Evolutionary conservation across 441 rosid genomes (phyloP), one percentile per base, ranked within the genome.

Genomic region (Aquilaria agallochum): DNA sequence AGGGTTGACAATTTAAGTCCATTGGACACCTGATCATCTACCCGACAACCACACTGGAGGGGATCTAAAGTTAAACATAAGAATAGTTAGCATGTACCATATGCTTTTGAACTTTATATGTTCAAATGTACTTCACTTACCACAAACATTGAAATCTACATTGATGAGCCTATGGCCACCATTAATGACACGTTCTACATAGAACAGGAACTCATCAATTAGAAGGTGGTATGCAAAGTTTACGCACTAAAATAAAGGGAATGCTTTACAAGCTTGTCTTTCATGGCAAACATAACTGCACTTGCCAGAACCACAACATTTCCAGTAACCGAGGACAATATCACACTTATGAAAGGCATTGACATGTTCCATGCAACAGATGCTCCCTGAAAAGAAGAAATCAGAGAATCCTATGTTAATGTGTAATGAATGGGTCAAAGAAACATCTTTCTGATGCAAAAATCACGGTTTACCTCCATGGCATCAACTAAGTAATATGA

Each of bases 291-390:
- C 86, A 90, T 83, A 62, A 90, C 72, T 31, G 95, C 95, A 27
- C 97, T 83, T 36, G 97, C 95, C 69, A 88, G 95, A 67, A 84
- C 97, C 3, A 93, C 97, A 31, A 94, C 97, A 50, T 90, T 90
- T 54, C 97, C 95, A 6, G 84, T 95, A 50, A 90, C 84, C 36
- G 95, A 93, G 59, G 86, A 91, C 69, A 90, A 68, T 49, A 88
- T 81, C 15, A 78, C 88, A 68, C 95, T 84, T 59, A 86, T 86
- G 74, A 90, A 90, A 33, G 97, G 63, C 45, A 88, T 59, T 4
- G 95, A 93, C 34, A 90, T 77, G 13, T 83, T 78, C 91, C 87
- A 81, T 34, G 90, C 71, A 50, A 12, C 62, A 15, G 95, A 86
- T 14, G 95, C 87, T 67, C 91, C 91, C 97, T 90, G 72, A 54